Base-by-base conservation (phyloP, 176 grass and related monocot species). In the Guadua angustifolia region DNA sequence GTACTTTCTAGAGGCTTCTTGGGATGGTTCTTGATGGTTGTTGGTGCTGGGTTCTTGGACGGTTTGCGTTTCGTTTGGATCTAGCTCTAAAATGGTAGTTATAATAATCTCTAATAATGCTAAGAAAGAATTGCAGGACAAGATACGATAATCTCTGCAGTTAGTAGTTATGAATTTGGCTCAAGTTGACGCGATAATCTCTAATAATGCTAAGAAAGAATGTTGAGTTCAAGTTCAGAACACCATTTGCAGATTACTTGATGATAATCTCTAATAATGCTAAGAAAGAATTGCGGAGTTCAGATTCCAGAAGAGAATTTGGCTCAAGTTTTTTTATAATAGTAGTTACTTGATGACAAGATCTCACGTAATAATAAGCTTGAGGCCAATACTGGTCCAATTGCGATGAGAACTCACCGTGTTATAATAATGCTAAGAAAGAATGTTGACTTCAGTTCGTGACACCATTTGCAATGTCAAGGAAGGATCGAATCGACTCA, bases 51-150 rank as follows among this genome's bases (percentile, higher is more conserved):
- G 29, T 43, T 45, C 69, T 25, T 72, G n/a, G 25, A 12, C 46
- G 46, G 46, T 72, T 8, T 26, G 56, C 35, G 44, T 42, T 40
- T 38, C 49, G 6, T 2, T 39, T 83, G 71, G 81, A 83, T 83
- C 81, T 83, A 64, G 69, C 58, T 26, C n/a, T 62, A 42, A 42
- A 38, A 25, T 24, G 53, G 68, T 73, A 73, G n/a, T n/a, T n/a
- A n/a, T n/a, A n/a, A n/a, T n/a, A n/a, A n/a, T n/a, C n/a, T n/a
- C n/a, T n/a, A n/a, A n/a, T n/a, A n/a, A n/a, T n/a, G n/a, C n/a
- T n/a, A n/a, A n/a, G n/a, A n/a, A n/a, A n/a, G n/a, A n/a, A n/a
- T n/a, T n/a, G n/a, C n/a, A n/a, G n/a, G n/a, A n/a, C n/a, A n/a
- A n/a, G n/a, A n/a, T n/a, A n/a, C n/a, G n/a, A n/a, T n/a, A n/a